A percentile compares a stretch with the other conserved stretches of the same genome.
Evolutionary conservation across 2,329 filamentous ascomycete species (phyloP).

Genomic region (Endoconidiophora laricicola): DNA sequence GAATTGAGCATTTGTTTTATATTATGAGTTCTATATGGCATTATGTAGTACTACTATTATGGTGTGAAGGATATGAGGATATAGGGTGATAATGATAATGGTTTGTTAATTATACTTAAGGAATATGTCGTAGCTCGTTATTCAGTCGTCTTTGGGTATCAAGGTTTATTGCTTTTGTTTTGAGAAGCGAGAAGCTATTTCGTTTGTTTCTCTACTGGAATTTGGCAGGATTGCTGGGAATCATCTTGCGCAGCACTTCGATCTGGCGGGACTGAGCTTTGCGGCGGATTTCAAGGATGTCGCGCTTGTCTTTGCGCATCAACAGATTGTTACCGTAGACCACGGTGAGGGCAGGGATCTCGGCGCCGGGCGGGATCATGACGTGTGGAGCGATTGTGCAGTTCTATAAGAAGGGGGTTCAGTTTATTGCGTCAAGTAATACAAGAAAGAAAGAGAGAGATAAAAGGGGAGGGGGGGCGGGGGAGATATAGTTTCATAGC

Average conservation of each 20-base stretch:
- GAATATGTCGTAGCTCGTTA: background rate
- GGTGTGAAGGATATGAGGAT: background rate
- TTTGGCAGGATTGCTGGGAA: constrained; percentile 44
- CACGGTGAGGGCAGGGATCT: constrained; percentile 50
- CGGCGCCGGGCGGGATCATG: constrained; percentile 37
- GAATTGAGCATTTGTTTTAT: background rate
- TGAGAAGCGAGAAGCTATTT: background rate
- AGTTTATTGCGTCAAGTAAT: background rate
- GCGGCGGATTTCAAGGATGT: constrained; percentile 46
- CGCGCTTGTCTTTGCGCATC: constrained; percentile 39
- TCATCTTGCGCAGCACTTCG: constrained; percentile 48
- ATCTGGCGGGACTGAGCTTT: constrained; percentile 50
- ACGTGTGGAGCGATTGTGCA: constrained; percentile 54
- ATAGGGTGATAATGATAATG: background rate
- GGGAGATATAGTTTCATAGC: background rate
- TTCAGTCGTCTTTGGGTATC: too few relatives aligned
- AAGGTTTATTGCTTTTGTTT: too few relatives aligned
- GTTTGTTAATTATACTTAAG: background rate
- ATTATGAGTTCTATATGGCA: background rate
- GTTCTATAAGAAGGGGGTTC: constrained; percentile 29
- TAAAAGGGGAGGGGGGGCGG: background rate
- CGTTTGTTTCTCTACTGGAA: constrained; percentile 15
- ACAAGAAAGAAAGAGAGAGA: background rate
- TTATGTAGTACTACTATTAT: too few relatives aligned
- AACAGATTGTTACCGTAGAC: constrained; percentile 46